Conservation (phyloP, 2,329 filamentous ascomycete genomes). For the Penicillium hordei region DNA sequence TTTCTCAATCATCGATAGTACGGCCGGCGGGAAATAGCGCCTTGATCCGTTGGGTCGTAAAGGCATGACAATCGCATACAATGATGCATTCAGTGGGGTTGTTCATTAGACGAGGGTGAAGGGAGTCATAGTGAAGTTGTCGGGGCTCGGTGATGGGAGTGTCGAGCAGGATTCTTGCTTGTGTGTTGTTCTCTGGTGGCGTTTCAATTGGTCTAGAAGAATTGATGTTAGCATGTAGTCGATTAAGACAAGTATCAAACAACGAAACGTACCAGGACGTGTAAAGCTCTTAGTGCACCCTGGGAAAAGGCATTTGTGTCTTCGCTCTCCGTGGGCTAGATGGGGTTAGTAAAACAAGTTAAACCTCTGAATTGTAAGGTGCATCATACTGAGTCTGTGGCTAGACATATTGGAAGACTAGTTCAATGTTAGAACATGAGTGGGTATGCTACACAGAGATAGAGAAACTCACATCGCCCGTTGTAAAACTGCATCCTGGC, state of each 20-base stretch:
- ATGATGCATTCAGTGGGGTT: neutral
- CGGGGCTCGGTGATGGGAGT: constrained; percentile 26
- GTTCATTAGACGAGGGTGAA: constrained; percentile 18
- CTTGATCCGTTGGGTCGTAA: constrained; percentile 6
- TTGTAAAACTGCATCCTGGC: constrained; percentile 46
- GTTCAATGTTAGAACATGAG: neutral
- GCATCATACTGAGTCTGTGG: constrained; percentile 42
- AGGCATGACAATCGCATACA: constrained; percentile 11
- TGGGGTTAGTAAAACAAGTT: constrained; percentile 12
- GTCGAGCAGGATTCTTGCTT: constrained; percentile 26
- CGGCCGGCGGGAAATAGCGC: constrained; percentile 9
- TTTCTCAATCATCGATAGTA: constrained; percentile 4
- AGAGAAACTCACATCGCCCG: constrained; percentile 42
- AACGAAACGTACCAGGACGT: constrained; percentile 38
- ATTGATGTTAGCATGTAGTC: neutral
- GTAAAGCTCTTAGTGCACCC: constrained; percentile 47
- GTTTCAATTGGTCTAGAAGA: constrained; percentile 42
- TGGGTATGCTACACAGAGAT: accelerated
- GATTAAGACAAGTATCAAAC: too few species aligned
- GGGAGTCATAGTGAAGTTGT: constrained; percentile 23
- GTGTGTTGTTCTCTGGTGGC: constrained; percentile 41
- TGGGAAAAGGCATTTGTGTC: constrained; percentile 42
- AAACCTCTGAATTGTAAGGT: neutral
- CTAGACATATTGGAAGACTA: constrained; percentile 49
- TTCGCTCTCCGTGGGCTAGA: constrained; percentile 43